Percentiles rank a stretch among this genome's conserved stretches.
phyloP scores from a whole-genome alignment of 768 basidiomycete species.

The Coprinellus micaceus region DNA sequence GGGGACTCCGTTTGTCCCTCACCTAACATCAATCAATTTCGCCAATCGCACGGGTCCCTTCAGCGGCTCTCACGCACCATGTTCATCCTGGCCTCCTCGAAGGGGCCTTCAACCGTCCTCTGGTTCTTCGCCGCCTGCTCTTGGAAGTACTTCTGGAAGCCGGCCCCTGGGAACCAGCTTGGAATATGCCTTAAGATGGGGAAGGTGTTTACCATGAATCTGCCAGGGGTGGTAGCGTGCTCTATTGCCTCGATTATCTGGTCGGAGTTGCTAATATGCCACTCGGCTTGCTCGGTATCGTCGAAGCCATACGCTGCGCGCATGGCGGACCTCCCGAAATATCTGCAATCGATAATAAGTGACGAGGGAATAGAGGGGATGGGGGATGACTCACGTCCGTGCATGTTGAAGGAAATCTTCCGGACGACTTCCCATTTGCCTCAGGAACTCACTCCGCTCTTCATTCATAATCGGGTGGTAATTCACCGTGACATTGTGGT shows the following conservation, averaged over 20 bases:
- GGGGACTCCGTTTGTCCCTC: not conserved
- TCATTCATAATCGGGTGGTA: constrained; percentile 22
- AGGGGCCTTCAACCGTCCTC: constrained; percentile 38
- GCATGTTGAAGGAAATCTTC: constrained; percentile 23
- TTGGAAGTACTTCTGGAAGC: constrained; percentile 38
- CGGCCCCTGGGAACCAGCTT: constrained; percentile 43
- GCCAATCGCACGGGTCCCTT: not conserved
- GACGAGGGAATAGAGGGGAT: not conserved
- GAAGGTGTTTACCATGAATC: constrained; percentile 26
- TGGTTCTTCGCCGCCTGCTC: constrained; percentile 26
- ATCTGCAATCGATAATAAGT: not conserved
- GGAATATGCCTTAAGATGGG: constrained; percentile 26
- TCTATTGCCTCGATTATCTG: constrained; percentile 21
- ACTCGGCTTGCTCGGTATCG: not conserved
- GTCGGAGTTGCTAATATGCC: constrained; percentile 22
- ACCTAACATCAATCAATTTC: not conserved
- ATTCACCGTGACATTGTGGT: constrained; percentile 18
- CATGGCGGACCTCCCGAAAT: constrained; percentile 6
- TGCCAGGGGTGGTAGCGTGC: constrained; percentile 23
- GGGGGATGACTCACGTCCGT: constrained; percentile 23
- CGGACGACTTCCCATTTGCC: constrained; percentile 17
- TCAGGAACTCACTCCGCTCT: constrained; percentile 21
- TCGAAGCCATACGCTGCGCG: constrained; percentile 9
- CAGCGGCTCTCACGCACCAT: constrained; percentile 25
- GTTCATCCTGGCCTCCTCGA: constrained; percentile 27